Base-by-base conservation (phyloP, 768 basidiomycete genomes). In the Russula sp. region DNA sequence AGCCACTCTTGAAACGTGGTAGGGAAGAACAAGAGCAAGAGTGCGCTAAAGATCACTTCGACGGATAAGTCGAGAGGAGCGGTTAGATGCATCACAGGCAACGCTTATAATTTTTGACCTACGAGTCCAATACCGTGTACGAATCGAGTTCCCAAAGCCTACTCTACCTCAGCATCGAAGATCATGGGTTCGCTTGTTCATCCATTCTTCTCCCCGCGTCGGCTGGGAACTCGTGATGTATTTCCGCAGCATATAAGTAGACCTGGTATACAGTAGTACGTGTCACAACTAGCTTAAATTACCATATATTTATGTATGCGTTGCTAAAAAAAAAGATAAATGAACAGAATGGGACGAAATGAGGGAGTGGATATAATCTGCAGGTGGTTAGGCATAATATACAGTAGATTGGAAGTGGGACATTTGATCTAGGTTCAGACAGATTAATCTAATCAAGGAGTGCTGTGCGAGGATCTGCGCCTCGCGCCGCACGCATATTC, bases 401-500 rank as follows among this genome's bases (percentile, higher is more conserved):
- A 38, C 38, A 16, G 13, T 38, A 38, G 14, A 40, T 16, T 18
- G 38, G 38, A 18, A 18, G 16, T 18, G 38, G 38, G 14, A 14
- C 14, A 20, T 42, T 42, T 42, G 20, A 44, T 44, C 42, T 20
- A 2, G 14, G 14, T 44, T 5, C 14, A 38, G 38, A 38, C 32
- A 9, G n/a, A 34, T 57, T 69, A 79, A 66, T 79, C 76, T 28
- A 77, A 71, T 53, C 38, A 9, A 40, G 38, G 14, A 75, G 62
- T 24, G 58, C 67, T 44, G 74, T 74, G 30, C 57, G 61, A n/a
- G 74, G 73, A 65, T 79, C 80, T 59, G 66, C 73, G 13, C 78
- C 76, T 22, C 72, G 70, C 18, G 69, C 72, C 3, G 77, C 74
- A 34, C 78, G 72, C 71, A 77, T 71, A 57, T 79, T 79, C 28